Base-by-base conservation (phyloP, 2,329 filamentous ascomycete species). In the Diaporthe citriasiana region DNA sequence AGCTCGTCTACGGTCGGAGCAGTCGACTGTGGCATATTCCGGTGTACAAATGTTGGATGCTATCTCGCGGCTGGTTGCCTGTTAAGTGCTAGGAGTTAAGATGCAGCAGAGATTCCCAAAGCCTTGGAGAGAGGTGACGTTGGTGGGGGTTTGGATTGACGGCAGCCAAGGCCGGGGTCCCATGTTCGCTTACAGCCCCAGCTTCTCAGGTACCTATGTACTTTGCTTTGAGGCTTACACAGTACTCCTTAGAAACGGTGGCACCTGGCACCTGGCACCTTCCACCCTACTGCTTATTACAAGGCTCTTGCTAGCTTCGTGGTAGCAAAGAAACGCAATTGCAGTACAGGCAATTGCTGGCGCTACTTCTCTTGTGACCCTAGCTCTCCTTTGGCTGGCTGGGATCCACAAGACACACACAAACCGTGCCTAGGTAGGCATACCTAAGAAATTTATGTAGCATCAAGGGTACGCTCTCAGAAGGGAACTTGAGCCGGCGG, bases 41-140 rank as follows among this genome's bases (percentile, higher is more conserved):
- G 25, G 19, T 12, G n/a, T 38, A 9, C 9, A 38, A 10, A 47
- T 4, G n/a, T 25, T 42, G 47, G 9, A 5, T n/a, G n/a, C 9
- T 35, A 19, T 40, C 2, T 38, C 6, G 30, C 17, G 5, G 56
- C 33, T 63, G n/a, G 47, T 50, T 42, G 35, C 13, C n/a, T 59
- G 25, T 25, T 35, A 27, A 40, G 35, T 12, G 7, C 35, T 10
- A 38, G 51, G 33, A 38, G 68, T 70, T 30, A 13, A 55, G 66
- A 33, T 56, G 51, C 51, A 45, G 10, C n/a, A n/a, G n/a, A n/a
- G 2, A 33, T 70, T 22, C 22, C 27, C 7, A 25, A 22, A 57
- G 12, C 30, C 66, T 33, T 27, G 33, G 38, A 42, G 27, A 47
- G 50, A 56, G 38, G 66, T 68, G 63, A 68, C 63, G 63, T 68